Base-by-base conservation (phyloP, 345 rosid species). In the Gossypium thurberi region DNA sequence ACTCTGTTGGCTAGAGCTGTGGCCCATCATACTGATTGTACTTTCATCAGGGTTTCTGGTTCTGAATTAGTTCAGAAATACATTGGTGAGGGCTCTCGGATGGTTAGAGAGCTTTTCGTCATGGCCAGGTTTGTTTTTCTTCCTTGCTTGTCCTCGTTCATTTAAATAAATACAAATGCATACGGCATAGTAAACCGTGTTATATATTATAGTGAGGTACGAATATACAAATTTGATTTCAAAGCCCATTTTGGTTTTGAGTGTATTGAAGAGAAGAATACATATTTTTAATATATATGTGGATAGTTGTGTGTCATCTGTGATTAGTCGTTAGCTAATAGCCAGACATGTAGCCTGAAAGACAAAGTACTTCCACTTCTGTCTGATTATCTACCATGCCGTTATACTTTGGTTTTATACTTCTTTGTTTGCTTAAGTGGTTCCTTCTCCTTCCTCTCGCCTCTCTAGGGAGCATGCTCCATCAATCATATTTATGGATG, bases 1-100 rank as follows among this genome's bases (percentile, higher is more conserved):
- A 95, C 99, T n/a, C 81, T 95, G 65, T 75, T 95, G 87, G 99
- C 99, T 60, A 87, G 99, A 80, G 99, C 99, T 51, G 99, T 95
- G 74, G 99, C 99, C 46, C 99, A 95, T 83, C 99, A 95, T 82
- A 95, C 99, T 51, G 98, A 95, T 81, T 95, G 98, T 84, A 95
- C 99, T 56, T 95, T 95, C 81, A 95, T 95, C 80, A 89, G 99
- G 92, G 99, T 95, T 75, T 94, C 97, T 80, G 97, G 98, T 68
- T 94, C 98, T 46, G 98, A 92, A 81, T 83, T 95, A 67, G 99
- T 95, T 64, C 96, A 92, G 84, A 92, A 95, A 71, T 95, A 95
- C 85, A 91, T 95, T 80, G 99, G 99, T 72, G 98, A 93, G 83
- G 99, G 98, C 61, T 95, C 99, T 58, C 87, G 99, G 82, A 95